phyloP scores from a whole-genome alignment of 805 yeast species.

The Candida endomychidarum region DNA sequence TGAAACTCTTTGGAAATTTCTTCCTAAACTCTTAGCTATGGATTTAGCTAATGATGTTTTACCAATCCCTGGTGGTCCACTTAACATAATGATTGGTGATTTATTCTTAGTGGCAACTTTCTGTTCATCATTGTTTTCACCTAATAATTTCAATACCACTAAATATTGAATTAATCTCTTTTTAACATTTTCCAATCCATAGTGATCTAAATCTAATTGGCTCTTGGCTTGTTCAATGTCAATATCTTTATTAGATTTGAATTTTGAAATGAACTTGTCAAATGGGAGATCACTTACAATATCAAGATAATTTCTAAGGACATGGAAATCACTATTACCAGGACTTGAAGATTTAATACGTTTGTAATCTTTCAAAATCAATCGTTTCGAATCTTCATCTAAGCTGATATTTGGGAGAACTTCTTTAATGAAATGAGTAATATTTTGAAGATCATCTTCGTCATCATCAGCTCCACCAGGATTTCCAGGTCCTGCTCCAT shows the following conservation, averaged over 20 bases:
- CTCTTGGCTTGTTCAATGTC: conserved; percentile 45
- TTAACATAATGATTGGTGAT: conserved; percentile 77
- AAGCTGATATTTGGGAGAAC: conserved; percentile 36
- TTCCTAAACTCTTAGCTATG: conserved; percentile 68
- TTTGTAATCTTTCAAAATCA: conserved; percentile 50
- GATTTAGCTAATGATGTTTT: conserved; percentile 85
- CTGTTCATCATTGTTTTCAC: conserved; percentile 33
- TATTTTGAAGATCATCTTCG: conserved; percentile 40
- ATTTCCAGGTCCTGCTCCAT: conserved; percentile 32
- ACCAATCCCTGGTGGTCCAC: conserved; percentile 95
- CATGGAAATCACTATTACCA: conserved; percentile 61
- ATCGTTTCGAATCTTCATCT: conserved; percentile 39
- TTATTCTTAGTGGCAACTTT: conserved; percentile 34
- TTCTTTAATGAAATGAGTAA: conserved; percentile 36
- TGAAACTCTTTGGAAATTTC: conserved; percentile 76
- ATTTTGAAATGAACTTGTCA: conserved; percentile 37
- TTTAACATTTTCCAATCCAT: conserved; percentile 49
- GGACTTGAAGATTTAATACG: conserved; percentile 49
- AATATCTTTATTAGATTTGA: conserved; percentile 41
- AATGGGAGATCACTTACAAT: conserved; percentile 67
- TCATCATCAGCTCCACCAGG: conserved; percentile 45
- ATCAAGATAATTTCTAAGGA: conserved; percentile 62
- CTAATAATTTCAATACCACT: conserved; percentile 67
- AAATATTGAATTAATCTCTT: conserved; percentile 74
- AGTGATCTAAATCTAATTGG: conserved; percentile 43